Evolutionary conservation across 2,329 filamentous ascomycete species (phyloP), one percentile per base, ranked within the genome.

Genomic region (Akanthomyces muscarius): DNA sequence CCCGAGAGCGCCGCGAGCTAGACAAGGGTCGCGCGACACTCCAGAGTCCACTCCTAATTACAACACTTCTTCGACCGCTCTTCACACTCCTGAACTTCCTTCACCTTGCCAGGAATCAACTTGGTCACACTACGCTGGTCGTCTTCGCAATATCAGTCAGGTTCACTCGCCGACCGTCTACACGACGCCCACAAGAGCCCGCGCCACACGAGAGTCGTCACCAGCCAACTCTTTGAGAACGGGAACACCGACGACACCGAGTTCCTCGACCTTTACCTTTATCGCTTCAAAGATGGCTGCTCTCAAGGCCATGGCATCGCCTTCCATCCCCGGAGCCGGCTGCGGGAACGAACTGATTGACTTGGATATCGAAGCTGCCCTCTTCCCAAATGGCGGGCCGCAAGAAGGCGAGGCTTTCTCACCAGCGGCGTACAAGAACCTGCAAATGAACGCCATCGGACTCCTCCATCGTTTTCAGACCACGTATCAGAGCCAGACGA

Each of bases 371-470:
- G 79, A 83, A 38, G 71, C 79, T 1, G 80, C 81, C 0, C 77
- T 88, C 14, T 86, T 82, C 64, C 83, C 84, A 0, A 66, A 72
- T 1, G 75, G 76, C 2, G 68, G 75, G 0, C 75, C 81, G 1
- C 67, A 69, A 0, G 77, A 80, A 14, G 72, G 77, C 44, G 81
- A 85, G 47, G 69, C 81, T 1, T 85, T 86, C 71, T 86, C 85
- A 1, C 84, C 85, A 0, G 78, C 82, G 0, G 81, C 82, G 11
- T 88, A 81, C 73, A 86, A 85, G 70, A 87, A 85, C 69, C 76
- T 87, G n/a, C 83, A 85, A 63, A 73, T 76, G 66, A 86, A 84
- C 63, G 86, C 86, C 3, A 75, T 77, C 5, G 81, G 83, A 4
- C 73, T 88, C 5, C 71, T 89, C 28, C 76, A 75, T 25, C 81